Conservation (phyloP, 73 alveolate species). For the Paramecium bursaria region DNA sequence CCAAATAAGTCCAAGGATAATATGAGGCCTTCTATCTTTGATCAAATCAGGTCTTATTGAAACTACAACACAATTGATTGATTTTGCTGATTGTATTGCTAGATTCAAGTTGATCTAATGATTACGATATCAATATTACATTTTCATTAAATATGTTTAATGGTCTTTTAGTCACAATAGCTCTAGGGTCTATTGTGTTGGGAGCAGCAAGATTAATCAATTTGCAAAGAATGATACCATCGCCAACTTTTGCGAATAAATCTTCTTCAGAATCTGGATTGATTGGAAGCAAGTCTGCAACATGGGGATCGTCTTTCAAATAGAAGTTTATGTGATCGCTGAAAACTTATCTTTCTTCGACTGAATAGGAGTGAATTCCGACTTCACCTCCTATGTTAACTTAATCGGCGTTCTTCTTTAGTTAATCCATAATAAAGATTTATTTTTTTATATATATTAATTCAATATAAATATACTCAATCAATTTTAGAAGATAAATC, state of each 20-base stretch:
- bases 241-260: slow-evolving; percentile 84
- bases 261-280: slow-evolving; percentile 92
- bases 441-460: no score
- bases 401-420: neutral
- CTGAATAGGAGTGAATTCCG: slow-evolving; percentile 56
- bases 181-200: slow-evolving; percentile 92
- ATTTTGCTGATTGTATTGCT: slow-evolving; percentile 92
- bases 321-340: slow-evolving; percentile 69
- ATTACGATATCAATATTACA: slow-evolving; percentile 62
- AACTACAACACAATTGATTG: slow-evolving; percentile 89
- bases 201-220: slow-evolving; percentile 87
- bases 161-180: slow-evolving; percentile 83
- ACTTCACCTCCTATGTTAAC: slow-evolving; percentile 37
- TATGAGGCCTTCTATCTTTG: slow-evolving; percentile 83
- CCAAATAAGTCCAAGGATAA: slow-evolving; percentile 93
- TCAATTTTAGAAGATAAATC: no score
- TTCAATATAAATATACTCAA: no score
- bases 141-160: slow-evolving; percentile 84
- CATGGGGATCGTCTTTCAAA: slow-evolving; percentile 84
- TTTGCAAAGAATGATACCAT: slow-evolving; percentile 90
- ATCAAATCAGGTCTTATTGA: slow-evolving; percentile 85
- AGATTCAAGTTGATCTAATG: slow-evolving; percentile 81
- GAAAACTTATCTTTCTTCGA: slow-evolving; percentile 57
- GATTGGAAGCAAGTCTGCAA: slow-evolving; percentile 85
- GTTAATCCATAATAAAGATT: slow-evolving; percentile 18